Evolutionary conservation across 345 rosid genomes (phyloP).

Genomic region (Tarenaya hassleriana): DNA sequence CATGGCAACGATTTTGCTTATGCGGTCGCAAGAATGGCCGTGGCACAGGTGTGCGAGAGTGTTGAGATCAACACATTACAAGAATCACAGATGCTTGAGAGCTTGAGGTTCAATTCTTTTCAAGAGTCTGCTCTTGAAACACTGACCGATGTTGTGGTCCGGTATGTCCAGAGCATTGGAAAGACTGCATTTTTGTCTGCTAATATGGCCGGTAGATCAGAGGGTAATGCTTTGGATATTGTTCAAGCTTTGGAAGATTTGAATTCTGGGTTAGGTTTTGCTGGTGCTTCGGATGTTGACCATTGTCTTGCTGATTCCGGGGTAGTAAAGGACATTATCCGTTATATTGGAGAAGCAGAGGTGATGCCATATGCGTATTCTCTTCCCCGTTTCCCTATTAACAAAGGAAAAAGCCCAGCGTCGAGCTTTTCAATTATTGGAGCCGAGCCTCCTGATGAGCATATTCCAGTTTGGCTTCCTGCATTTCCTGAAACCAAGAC

Average conservation of each 20-base stretch:
- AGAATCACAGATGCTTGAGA: constrained; percentile 59
- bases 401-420: constrained; percentile 37
- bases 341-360: constrained; percentile 46
- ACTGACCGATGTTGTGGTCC: constrained; percentile 47
- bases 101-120: constrained; percentile 58
- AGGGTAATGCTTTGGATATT: constrained; percentile 55
- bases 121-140: constrained; percentile 74
- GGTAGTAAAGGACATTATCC: constrained; percentile 49
- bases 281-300: constrained; percentile 46
- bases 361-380: constrained; percentile 60
- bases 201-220: constrained; percentile 59
- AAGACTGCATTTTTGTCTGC: constrained; percentile 50
- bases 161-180: constrained; percentile 50
- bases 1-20: constrained; percentile 42
- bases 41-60: constrained; percentile 68
- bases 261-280: constrained; percentile 52
- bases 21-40: constrained; percentile 53
- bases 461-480: constrained; percentile 83
- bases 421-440: constrained; percentile 49
- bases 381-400: constrained; percentile 51
- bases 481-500: constrained; percentile 52
- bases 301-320: constrained; percentile 65
- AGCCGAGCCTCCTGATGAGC: constrained; percentile 56
- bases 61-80: constrained; percentile 66
- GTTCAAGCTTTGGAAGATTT: constrained; percentile 68